Percentiles rank a stretch among this genome's conserved stretches.
phyloP scores from a whole-genome alignment of 306 rosid species.

The Cucumis cinereus region DNA sequence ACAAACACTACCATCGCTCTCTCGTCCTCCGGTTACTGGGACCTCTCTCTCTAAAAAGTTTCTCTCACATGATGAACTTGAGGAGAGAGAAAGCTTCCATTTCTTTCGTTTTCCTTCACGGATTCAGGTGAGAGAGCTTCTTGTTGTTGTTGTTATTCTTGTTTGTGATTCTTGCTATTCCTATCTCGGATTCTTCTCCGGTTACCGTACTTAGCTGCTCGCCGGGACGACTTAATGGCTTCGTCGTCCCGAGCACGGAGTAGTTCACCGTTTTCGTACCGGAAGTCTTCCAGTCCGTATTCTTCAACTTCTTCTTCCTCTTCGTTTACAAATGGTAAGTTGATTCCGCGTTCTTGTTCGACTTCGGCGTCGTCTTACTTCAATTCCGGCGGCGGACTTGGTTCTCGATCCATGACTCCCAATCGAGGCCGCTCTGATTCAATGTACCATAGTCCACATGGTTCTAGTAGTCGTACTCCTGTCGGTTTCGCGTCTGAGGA shows the following conservation, averaged over 20 bases:
- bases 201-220: constrained; percentile 7
- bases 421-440: constrained; percentile 66
- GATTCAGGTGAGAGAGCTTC: constrained; percentile 46
- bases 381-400: constrained; percentile 50
- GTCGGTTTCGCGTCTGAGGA: constrained; percentile 72
- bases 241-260: constrained; percentile 93
- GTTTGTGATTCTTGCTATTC: constrained; percentile 27
- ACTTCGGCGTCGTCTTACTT: constrained; percentile 68
- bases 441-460: constrained; percentile 29
- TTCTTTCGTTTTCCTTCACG: constrained; percentile 35
- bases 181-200: background rate
- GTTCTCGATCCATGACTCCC: constrained; percentile 87
- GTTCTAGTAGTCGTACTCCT: constrained; percentile 35
- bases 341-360: constrained; percentile 84
- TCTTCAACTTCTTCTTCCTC: constrained; percentile 91
- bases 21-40: constrained; percentile 8
- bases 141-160: constrained; percentile 33
- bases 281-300: constrained; percentile 79
- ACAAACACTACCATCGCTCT: constrained; percentile 21
- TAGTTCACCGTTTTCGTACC: constrained; percentile 88
- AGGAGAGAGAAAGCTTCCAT: constrained; percentile 21
- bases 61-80: background rate
- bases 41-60: background rate
- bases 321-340: constrained; percentile 53
- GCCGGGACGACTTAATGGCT: constrained; percentile 58